phyloP scores from a whole-genome alignment of 2,329 filamentous ascomycete species.

The Penicillium sp. region DNA sequence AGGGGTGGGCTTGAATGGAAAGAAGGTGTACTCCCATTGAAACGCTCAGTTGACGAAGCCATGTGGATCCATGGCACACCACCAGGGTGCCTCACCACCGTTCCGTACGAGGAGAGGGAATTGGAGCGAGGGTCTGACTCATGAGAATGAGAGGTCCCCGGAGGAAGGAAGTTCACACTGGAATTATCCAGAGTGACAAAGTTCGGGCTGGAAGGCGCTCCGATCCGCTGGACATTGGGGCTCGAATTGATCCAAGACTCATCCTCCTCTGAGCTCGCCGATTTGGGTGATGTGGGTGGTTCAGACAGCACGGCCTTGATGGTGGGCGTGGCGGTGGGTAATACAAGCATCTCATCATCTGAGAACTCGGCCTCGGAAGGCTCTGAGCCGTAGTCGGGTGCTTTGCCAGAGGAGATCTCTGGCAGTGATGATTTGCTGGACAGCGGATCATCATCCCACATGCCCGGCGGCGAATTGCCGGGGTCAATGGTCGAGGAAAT shows the following conservation, averaged over 20 bases:
- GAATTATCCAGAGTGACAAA: slow-evolving; percentile 39
- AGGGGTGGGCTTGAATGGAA: slow-evolving; percentile 42
- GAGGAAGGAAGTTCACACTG: slow-evolving; percentile 38
- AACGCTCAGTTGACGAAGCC: slow-evolving; percentile 31
- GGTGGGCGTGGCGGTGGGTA: slow-evolving; percentile 34
- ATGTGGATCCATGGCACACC: slow-evolving; percentile 35
- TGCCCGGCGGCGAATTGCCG: slow-evolving; percentile 35
- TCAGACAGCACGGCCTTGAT: slow-evolving; percentile 39
- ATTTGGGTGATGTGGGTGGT: slow-evolving; percentile 27
- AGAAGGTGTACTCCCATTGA: slow-evolving; percentile 35
- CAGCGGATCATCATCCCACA: slow-evolving; percentile 39
- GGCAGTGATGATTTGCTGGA: slow-evolving; percentile 40
- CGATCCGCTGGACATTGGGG: slow-evolving; percentile 36
- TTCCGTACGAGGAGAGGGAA: slow-evolving; percentile 42
- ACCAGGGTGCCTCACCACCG: slow-evolving; percentile 39
- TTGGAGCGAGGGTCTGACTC: slow-evolving; percentile 36
- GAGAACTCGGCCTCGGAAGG: slow-evolving; percentile 28
- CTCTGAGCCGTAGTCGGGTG: slow-evolving; percentile 19
- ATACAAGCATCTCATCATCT: slow-evolving; percentile 33
- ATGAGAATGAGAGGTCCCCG: slow-evolving; percentile 28
- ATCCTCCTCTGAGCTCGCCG: slow-evolving; percentile 16
- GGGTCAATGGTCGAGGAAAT: slow-evolving; percentile 38
- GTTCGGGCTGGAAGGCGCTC: slow-evolving; percentile 34
- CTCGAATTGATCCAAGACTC: slow-evolving; percentile 31
- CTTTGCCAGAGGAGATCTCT: slow-evolving; percentile 22